Percentiles rank a stretch among this genome's conserved stretches.
phyloP scores from a whole-genome alignment of 768 basidiomycete genomes.

The Amanita rubescens region DNA sequence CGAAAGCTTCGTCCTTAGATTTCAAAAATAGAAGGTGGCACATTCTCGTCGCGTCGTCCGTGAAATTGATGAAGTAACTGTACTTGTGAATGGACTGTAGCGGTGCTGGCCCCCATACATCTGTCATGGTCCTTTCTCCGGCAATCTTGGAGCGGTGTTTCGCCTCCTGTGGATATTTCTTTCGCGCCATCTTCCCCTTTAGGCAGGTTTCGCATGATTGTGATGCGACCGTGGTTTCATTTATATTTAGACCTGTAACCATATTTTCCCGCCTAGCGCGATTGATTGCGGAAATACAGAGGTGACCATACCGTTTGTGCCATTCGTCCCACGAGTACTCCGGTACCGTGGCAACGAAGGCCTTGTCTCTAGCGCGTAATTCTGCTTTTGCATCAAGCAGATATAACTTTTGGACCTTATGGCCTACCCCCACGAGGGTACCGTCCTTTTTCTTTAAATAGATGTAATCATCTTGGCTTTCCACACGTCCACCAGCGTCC shows the following conservation, averaged over 20 bases:
- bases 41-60: background rate
- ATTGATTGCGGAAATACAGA: slow-evolving; percentile 5
- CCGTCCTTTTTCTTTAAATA: background rate
- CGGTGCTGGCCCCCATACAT: slow-evolving; percentile 2
- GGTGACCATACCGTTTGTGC: background rate
- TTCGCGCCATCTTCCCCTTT: background rate
- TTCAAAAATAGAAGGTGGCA: background rate
- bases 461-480: background rate
- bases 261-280: no score
- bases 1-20: slow-evolving; percentile 3
- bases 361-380: background rate
- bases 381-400: background rate
- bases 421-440: background rate
- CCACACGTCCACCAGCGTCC: background rate
- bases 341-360: background rate
- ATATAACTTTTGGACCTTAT: background rate
- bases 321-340: no score
- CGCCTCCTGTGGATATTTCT: background rate
- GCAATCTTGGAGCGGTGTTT: background rate
- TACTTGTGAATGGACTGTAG: background rate
- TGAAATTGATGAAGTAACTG: slow-evolving; percentile 5
- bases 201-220: background rate
- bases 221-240: background rate
- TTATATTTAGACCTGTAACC: background rate
- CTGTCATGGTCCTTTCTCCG: background rate